phyloP scores from a whole-genome alignment of 768 basidiomycete genomes.

The Suillus discolor region DNA sequence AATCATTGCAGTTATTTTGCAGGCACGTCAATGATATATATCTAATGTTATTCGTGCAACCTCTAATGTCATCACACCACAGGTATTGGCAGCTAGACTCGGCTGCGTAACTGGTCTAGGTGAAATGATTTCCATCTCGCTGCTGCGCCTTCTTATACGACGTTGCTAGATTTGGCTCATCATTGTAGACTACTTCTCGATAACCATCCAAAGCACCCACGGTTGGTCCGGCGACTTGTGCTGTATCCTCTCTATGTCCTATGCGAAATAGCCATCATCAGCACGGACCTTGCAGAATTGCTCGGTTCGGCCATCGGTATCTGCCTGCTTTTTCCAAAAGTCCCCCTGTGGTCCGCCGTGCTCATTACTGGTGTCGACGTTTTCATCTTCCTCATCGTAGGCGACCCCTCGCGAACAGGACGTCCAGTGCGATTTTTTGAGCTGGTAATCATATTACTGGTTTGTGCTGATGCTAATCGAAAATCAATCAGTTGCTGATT shows the following conservation, averaged over 20 bases:
- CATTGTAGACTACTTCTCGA: constrained; percentile 52
- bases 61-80: constrained; percentile 3
- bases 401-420: constrained; percentile 34
- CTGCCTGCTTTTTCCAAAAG: constrained; percentile 49
- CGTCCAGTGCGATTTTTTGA: constrained; percentile 44
- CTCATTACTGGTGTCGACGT: constrained; percentile 53
- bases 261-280: constrained; percentile 54
- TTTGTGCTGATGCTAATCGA: constrained; percentile 20
- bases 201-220: constrained; percentile 42
- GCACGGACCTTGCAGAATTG: constrained; percentile 62
- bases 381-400: constrained; percentile 46
- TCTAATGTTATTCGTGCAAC: background rate
- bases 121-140: constrained; percentile 5
- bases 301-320: constrained; percentile 63
- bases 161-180: constrained; percentile 43
- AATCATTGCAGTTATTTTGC: constrained; percentile 45
- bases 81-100: constrained; percentile 44
- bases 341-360: constrained; percentile 52
- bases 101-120: constrained; percentile 37
- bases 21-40: constrained; percentile 21
- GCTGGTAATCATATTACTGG: constrained; percentile 36
- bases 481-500: background rate
- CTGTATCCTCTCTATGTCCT: constrained; percentile 49
- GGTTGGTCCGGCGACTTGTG: constrained; percentile 39
- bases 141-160: background rate